These are phyloP conservation scores for Cryomyces antarcticus DNA, from an alignment of 495 filamentous ascomycete species.

Conservation along the genomic window DNA sequence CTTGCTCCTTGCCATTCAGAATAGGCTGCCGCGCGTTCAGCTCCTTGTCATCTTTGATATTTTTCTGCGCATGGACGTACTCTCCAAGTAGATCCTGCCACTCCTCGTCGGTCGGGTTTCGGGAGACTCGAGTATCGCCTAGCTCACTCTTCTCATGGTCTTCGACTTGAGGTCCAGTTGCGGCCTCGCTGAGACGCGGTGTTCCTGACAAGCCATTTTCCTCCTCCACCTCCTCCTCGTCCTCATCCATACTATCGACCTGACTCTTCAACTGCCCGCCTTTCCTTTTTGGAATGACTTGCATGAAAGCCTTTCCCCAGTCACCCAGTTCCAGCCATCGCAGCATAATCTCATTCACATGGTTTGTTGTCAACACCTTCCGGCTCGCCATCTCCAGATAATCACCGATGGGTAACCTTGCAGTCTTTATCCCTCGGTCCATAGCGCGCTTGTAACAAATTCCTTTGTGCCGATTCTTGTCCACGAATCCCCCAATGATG, in stretches of 20 bases:
- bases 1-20: too few relatives aligned
- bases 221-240: neutral
- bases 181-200: too few relatives aligned
- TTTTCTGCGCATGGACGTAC: too few relatives aligned
- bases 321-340: slow-evolving; percentile 73
- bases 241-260: slow-evolving; percentile 5
- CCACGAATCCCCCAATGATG: slow-evolving; percentile 84
- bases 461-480: slow-evolving; percentile 87
- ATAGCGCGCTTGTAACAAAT: slow-evolving; percentile 70
- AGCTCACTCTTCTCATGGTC: too few relatives aligned
- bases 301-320: slow-evolving; percentile 77
- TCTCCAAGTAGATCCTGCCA: too few relatives aligned
- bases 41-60: too few relatives aligned
- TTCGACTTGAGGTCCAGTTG: too few relatives aligned
- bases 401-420: slow-evolving; percentile 78
- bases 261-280: slow-evolving; percentile 37
- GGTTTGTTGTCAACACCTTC: slow-evolving; percentile 73
- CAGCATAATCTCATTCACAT: slow-evolving; percentile 91
- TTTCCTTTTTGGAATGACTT: slow-evolving; percentile 70
- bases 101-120: too few relatives aligned
- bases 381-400: slow-evolving; percentile 77
- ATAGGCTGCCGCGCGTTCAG: too few relatives aligned
- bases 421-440: slow-evolving; percentile 58
- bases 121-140: too few relatives aligned
- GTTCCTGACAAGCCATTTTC: too few relatives aligned